Percentiles rank a stretch among this genome's conserved stretches.
Conservation (phyloP, 768 basidiomycete species). For the Psilocybe sp. region DNA sequence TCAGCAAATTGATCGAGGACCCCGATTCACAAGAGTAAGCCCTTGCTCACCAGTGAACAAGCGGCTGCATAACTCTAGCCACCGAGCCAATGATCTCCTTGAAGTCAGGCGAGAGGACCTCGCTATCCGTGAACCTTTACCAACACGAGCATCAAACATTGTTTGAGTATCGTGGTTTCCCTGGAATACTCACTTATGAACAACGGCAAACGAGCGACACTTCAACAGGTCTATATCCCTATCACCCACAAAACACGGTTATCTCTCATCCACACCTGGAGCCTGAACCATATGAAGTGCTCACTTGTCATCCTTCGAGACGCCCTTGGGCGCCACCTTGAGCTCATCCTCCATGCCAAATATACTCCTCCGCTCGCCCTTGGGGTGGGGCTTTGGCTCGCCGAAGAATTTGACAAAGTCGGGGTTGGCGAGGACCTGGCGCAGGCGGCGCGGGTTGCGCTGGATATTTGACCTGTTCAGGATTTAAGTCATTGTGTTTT, state of each 20-base stretch:
- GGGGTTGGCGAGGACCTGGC: conserved; percentile 61
- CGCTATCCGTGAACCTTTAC: conserved; percentile 71
- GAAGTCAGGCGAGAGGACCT: conserved; percentile 69
- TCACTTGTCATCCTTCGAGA: conserved; percentile 78
- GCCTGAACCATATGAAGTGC: conserved; percentile 12
- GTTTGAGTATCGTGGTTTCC: not conserved
- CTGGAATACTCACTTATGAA: conserved; percentile 46
- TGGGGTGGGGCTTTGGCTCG: conserved; percentile 53
- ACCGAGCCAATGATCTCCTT: conserved; percentile 56
- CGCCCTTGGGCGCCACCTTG: conserved; percentile 89
- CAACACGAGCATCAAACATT: not conserved
- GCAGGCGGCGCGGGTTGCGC: conserved; percentile 58
- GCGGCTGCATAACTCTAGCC: conserved; percentile 58
- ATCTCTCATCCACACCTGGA: not conserved
- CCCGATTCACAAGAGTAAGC: not conserved
- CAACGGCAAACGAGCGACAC: conserved; percentile 74
- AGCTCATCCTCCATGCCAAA: conserved; percentile 88
- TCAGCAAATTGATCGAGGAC: not conserved
- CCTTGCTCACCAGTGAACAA: conserved; percentile 69
- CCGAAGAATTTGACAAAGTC: conserved; percentile 82
- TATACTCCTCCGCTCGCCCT: conserved; percentile 68
- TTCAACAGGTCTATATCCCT: conserved; percentile 93
- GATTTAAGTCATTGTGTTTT: conserved; percentile 30
- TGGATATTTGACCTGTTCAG: conserved; percentile 46
- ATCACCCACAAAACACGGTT: not conserved